Conservation (phyloP, 208 protist genomes). For the Trypanosoma mega region DNA sequence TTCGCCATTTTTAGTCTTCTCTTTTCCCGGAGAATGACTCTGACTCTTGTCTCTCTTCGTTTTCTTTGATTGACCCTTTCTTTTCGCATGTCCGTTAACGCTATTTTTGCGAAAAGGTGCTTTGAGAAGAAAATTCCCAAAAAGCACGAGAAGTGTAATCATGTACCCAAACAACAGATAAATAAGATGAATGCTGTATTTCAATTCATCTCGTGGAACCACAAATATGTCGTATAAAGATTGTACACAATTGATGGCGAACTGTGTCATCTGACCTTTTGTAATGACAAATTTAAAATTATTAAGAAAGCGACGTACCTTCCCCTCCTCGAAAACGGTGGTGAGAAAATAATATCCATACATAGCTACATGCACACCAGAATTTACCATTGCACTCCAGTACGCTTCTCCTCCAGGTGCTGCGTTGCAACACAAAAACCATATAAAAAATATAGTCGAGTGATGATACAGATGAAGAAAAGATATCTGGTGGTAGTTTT, state of each 20-base stretch:
- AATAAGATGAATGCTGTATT: constrained; percentile 51
- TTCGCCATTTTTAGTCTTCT: too few species aligned
- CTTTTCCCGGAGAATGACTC: too few species aligned
- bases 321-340: constrained; percentile 48
- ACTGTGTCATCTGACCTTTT: constrained; percentile 76
- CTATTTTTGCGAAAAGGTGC: background rate
- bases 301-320: constrained; percentile 51
- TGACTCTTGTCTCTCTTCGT: constrained; percentile 4
- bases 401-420: constrained; percentile 76
- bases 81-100: background rate
- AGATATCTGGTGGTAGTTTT: constrained; percentile 75
- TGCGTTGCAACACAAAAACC: constrained; percentile 48
- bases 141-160: constrained; percentile 67
- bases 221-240: constrained; percentile 63
- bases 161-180: constrained; percentile 78
- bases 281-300: constrained; percentile 80
- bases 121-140: constrained; percentile 72
- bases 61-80: background rate
- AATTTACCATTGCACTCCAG: constrained; percentile 83
- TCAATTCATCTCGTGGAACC: constrained; percentile 42
- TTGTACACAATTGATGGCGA: constrained; percentile 67
- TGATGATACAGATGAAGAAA: constrained; percentile 87
- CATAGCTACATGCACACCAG: constrained; percentile 78
- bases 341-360: constrained; percentile 85
- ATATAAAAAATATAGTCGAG: constrained; percentile 71